Percentiles rank a stretch among this genome's conserved stretches.
Conservation (phyloP, 768 basidiomycete species). For the Boletus barrowsii region DNA sequence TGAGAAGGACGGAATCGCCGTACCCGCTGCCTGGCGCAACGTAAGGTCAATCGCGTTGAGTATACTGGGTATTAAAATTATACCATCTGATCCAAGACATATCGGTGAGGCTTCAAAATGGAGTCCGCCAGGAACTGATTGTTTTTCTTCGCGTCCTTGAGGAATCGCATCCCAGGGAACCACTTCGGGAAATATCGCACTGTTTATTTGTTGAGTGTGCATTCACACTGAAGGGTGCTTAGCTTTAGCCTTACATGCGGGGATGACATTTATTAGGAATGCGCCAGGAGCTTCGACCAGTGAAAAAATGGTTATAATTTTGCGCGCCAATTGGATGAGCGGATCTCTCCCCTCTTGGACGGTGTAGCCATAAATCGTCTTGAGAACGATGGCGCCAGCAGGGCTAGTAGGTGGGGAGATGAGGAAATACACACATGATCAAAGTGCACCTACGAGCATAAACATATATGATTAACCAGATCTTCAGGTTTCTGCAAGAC, state of each 20-base stretch:
- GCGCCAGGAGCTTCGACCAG: slow-evolving; percentile 1
- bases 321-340: slow-evolving; percentile 31
- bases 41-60: not conserved
- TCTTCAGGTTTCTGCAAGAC: slow-evolving; percentile 15
- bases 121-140: slow-evolving; percentile 31
- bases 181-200: slow-evolving; percentile 33
- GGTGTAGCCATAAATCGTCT: slow-evolving; percentile 40
- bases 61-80: not conserved
- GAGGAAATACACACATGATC: not conserved
- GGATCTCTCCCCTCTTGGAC: slow-evolving; percentile 35
- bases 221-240: no score
- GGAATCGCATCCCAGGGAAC: slow-evolving; percentile 36
- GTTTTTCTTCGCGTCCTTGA: slow-evolving; percentile 28
- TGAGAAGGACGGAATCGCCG: slow-evolving; percentile 19
- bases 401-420: not conserved
- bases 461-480: slow-evolving; percentile 14
- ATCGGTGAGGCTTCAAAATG: slow-evolving; percentile 43
- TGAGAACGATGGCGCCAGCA: slow-evolving; percentile 32
- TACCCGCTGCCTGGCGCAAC: slow-evolving; percentile 12
- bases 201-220: slow-evolving; percentile 6
- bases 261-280: slow-evolving; percentile 22
- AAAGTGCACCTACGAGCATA: slow-evolving; percentile 13
- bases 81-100: slow-evolving; percentile 48
- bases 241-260: slow-evolving; percentile 9
- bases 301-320: slow-evolving; percentile 16